Base-by-base conservation (phyloP, 176 grass and related monocot genomes). In the Luzula sylvatica region DNA sequence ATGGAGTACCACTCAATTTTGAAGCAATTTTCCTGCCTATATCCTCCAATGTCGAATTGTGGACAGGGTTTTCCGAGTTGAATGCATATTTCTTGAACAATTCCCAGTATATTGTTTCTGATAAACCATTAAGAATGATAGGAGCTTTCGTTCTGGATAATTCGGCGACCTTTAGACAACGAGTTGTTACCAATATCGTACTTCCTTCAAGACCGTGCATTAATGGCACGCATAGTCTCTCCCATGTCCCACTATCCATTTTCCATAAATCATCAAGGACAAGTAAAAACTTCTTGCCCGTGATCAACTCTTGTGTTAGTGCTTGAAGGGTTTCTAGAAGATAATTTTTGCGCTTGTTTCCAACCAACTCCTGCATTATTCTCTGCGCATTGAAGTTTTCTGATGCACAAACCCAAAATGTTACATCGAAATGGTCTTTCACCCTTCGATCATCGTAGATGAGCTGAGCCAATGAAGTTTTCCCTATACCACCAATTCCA, bases 1-100 rank as follows among this genome's bases (percentile, higher is more conserved):
- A 53, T 46, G 83, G 83, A 8, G 23, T 81, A 3, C 77, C 73
- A 29, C 73, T 77, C 7, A 66, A 48, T 3, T 32, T 77, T 47
- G 13, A 11, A 35, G 66, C 65, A 64, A 77, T 42, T 1, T 56
- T 6, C 38, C 25, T 48, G 2, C 63, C 69, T 45, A 74, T 61
- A n/a, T 70, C 61, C 26, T 51, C 50, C 26, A 78, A 29, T 5
- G 78, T 15, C 13, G 58, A 28, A 23, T 67, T 42, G 8, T 55
- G 28, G 47, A 51, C 50, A 35, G 21, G 35, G 4, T 46, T 48
- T 39, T 50, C 65, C 32, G 16, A 20, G 52, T 27, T 40, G 42
- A 81, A 46, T 8, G 77, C 52, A 32, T 38, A 29, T 12, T 72
- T 56, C 58, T 57, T 77, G 15, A 77, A 61, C 35, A 87, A 44